phyloP scores from a whole-genome alignment of 306 rosid genomes.

The Medicago ruthenica region DNA sequence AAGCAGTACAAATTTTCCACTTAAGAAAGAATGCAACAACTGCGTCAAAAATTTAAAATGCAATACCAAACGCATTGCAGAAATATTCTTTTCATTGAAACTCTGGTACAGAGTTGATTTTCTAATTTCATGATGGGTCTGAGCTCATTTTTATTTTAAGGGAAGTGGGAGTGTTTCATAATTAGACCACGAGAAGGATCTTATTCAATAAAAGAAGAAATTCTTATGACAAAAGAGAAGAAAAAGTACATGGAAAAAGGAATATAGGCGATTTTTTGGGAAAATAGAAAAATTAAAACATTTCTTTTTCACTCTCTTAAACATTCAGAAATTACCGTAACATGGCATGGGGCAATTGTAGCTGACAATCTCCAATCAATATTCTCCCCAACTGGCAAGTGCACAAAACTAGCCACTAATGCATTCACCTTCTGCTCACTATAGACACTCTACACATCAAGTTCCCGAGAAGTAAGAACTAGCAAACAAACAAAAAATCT shows the following conservation, averaged over 20 bases:
- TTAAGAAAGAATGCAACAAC: conserved; percentile 3
- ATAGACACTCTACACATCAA: conserved; percentile 73
- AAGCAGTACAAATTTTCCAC: background rate
- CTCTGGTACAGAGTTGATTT: background rate
- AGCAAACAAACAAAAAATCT: conserved; percentile 34
- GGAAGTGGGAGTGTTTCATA: conserved; percentile 4
- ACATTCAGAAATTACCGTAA: conserved; percentile 68
- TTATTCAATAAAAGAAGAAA: conserved; percentile 15
- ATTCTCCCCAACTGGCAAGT: conserved; percentile 88
- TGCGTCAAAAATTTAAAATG: too few relatives aligned
- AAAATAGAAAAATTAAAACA: conserved; percentile 3
- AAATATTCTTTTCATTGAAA: conserved; percentile 23
- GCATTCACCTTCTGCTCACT: conserved; percentile 94
- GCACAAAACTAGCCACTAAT: conserved; percentile 86
- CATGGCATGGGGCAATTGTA: conserved; percentile 93
- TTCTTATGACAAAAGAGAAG: conserved; percentile 1
- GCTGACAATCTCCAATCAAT: conserved; percentile 96
- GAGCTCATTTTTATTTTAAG: background rate
- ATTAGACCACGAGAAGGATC: background rate
- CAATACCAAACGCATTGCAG: background rate
- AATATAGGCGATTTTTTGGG: background rate
- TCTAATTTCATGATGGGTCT: background rate
- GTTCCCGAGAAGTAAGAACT: conserved; percentile 31
- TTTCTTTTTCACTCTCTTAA: conserved; percentile 29
- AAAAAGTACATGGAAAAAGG: background rate